Base-by-base conservation (phyloP, 495 filamentous ascomycete species). In the Aspergillus bertholletiae region DNA sequence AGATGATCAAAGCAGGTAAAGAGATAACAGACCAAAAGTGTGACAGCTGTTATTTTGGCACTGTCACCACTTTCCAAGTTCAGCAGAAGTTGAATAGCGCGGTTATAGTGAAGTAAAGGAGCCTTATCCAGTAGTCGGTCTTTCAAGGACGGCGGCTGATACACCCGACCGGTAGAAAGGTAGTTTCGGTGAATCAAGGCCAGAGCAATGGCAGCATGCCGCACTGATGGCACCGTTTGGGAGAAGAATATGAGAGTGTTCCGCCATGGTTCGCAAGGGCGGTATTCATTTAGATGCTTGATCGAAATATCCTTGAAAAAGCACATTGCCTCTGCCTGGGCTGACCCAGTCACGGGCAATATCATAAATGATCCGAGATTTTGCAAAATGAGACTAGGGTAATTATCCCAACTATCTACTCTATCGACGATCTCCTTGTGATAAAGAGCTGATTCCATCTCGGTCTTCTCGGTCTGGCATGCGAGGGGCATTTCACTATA, bases 151-250 rank as follows among this genome's bases (percentile, higher is more conserved):
- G 37, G 24, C 15, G 50, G 24, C 45, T 53, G 50, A 53, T 53
- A 30, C 50, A 32, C 21, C 12, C 23, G 41, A 21, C 21, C 20
- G 39, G 34, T 35, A n/a, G 51, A 53, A 30, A 68, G 51, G 49
- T 60, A 55, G 23, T 61, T 61, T 46, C 53, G 55, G 49, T 68
- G 56, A 35, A 62, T 24, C 44, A 62, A 55, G 18, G 65, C 60
- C 46, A 70, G 55, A 47, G 65, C 67, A 26, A 66, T 56, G 24
- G 67, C 63, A 26, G 67, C 67, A 58, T 68, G 49, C 9, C 61
- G 63, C 49, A 70, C 67, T 30, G 61, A 59, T 55, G 60, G 60
- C 24, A 68, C 59, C 37, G 67, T 70, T 54, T 70, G 63, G 18
- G 63, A 56, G 46, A 70, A 66, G 48, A 63, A 61, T 53, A 68